Base-by-base conservation (phyloP, 1,139 yeast genomes). In the Diutina siamensis region DNA sequence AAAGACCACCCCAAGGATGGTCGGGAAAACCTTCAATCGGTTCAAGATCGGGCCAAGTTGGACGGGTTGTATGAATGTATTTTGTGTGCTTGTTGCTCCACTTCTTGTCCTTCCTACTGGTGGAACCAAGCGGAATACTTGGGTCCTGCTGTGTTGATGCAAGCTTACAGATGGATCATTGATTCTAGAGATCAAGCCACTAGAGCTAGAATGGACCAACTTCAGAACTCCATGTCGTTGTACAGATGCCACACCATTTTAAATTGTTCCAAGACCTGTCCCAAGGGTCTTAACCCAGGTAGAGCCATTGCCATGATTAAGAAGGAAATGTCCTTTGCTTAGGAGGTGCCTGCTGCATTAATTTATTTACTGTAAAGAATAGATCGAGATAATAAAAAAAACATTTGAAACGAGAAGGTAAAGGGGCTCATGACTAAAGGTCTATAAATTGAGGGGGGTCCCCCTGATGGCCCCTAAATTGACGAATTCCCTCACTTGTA, bases 81-180 rank as follows among this genome's bases (percentile, higher is more conserved):
- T 58, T 75, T 92, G 62, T 92, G 98, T 74, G 98, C 98, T 25
- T 92, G 98, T 71, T 92, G 98, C 70, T 89, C 97, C 35, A 94
- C 99, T 46, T 80, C 98, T 32, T 92, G 99, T 74, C 98, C 99
- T 47, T 88, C 97, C 7, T 94, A 94, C 77, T 94, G 99, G 98
- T 94, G 99, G 99, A 94, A 94, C 72, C 96, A 88, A 71, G 95
- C 89, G 68, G 95, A 94, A 73, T 94, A 94, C 71, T 74, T 94
- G 59, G 98, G 98, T 49, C 97, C 98, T 33, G 97, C 97, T 27
- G 97, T 92, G 49, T 78, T 92, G 66, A 86, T 92, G 97, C 98
- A 92, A 74, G 97, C 97, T 48, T 92, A 82, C 77, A 82, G 98
- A 74, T 92, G 98, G 98, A 81, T 92, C 75, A 80, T 88, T 53